Conservation (phyloP, 352 stramenopile genomes). For the Pythium vanterpoolii region DNA sequence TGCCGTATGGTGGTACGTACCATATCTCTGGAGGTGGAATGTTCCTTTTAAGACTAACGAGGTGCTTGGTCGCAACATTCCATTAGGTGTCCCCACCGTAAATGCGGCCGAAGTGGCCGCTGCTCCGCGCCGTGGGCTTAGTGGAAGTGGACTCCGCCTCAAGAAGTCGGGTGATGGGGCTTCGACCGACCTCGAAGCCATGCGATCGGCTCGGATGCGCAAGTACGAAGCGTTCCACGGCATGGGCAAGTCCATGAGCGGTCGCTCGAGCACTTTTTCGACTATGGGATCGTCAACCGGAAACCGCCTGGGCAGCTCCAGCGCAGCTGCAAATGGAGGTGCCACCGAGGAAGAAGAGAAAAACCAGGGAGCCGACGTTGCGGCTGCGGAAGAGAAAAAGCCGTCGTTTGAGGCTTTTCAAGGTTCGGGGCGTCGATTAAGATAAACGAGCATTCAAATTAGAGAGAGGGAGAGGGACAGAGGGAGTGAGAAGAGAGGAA, state of each 20-base stretch:
- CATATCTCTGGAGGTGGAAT: background rate
- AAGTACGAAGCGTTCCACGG: constrained; percentile 86
- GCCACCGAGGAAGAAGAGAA: constrained; percentile 37
- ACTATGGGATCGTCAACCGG: constrained; percentile 16
- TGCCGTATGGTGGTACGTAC: constrained; percentile 59
- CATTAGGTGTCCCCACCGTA: constrained; percentile 60
- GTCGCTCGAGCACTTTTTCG: constrained; percentile 36
- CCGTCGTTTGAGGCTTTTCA: constrained; percentile 55
- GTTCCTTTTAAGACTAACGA: background rate
- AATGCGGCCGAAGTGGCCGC: constrained; percentile 43
- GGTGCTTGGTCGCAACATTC: constrained; percentile 9
- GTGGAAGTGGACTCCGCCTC: constrained; percentile 58
- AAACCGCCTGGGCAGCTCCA: constrained; percentile 6
- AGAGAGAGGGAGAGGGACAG: background rate
- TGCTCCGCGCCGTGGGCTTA: constrained; percentile 31
- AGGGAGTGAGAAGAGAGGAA: background rate
- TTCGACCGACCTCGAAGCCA: constrained; percentile 54
- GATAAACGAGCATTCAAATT: constrained; percentile 5
- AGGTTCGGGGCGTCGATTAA: constrained; percentile 46
- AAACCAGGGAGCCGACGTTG: constrained; percentile 32
- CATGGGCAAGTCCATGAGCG: constrained; percentile 70
- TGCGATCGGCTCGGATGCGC: constrained; percentile 67
- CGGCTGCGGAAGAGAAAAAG: constrained; percentile 30
- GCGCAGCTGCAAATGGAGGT: background rate
- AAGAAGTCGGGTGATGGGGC: constrained; percentile 51